A percentile compares a stretch with the other conserved stretches of the same genome.
These are phyloP conservation scores for Aquilaria sinensis DNA, from an alignment of 345 rosid species.

Conservation along the genomic window DNA sequence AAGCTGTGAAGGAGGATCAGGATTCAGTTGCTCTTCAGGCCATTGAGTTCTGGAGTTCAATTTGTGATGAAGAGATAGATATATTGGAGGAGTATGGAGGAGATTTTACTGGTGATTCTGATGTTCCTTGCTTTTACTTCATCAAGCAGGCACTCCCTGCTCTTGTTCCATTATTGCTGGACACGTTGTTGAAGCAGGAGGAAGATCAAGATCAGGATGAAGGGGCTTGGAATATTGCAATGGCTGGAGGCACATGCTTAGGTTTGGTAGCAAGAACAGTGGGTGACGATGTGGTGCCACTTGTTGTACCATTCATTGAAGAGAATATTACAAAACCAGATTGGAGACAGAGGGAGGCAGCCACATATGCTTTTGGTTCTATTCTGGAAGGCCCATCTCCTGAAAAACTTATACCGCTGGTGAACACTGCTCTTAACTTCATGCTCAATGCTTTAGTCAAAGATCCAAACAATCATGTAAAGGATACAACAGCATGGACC, in stretches of 20 bases:
- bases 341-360: constrained; percentile 46
- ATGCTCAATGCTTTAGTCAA: constrained; percentile 51
- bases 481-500: constrained; percentile 59
- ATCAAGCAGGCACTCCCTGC: constrained; percentile 55
- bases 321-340: constrained; percentile 63
- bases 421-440: constrained; percentile 47
- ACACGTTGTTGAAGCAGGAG: constrained; percentile 63
- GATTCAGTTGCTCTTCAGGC: constrained; percentile 65
- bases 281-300: constrained; percentile 59
- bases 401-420: constrained; percentile 44
- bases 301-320: constrained; percentile 62
- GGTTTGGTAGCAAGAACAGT: constrained; percentile 68
- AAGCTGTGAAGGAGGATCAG: constrained; percentile 57
- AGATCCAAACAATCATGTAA: constrained; percentile 45
- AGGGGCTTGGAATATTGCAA: constrained; percentile 69
- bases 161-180: constrained; percentile 52
- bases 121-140: constrained; percentile 33
- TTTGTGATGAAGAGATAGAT: constrained; percentile 66
- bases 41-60: constrained; percentile 67
- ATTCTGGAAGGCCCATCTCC: constrained; percentile 64
- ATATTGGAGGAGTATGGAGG: constrained; percentile 38
- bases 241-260: constrained; percentile 22
- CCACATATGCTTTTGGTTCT: constrained; percentile 46
- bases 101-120: constrained; percentile 32
- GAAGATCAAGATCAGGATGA: constrained; percentile 73